Conservation (phyloP, 805 yeast species). For the Spathaspora passalidarum region DNA sequence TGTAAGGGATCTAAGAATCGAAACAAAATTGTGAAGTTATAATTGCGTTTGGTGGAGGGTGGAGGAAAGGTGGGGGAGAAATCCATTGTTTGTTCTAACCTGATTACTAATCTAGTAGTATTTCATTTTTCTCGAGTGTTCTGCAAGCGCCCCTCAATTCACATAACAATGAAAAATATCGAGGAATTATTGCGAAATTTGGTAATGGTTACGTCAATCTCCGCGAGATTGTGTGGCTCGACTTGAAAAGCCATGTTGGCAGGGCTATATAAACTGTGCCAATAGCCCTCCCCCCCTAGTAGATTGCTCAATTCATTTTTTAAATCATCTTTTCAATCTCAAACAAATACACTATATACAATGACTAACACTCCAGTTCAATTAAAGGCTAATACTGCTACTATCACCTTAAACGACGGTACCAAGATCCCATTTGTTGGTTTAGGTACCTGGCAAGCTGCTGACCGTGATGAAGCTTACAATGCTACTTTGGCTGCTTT, state of each 20-base stretch:
- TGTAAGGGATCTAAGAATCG: conserved; percentile 1
- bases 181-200: background rate
- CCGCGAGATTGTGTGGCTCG: background rate
- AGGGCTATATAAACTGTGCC: background rate
- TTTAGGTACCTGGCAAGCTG: conserved; percentile 70
- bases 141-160: background rate
- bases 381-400: conserved; percentile 5
- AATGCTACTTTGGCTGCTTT: conserved; percentile 60
- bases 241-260: background rate
- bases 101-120: background rate
- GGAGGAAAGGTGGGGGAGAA: background rate
- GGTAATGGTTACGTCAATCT: background rate
- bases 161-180: background rate
- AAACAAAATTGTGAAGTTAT: conserved; percentile 1
- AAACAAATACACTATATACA: background rate
- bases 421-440: conserved; percentile 63
- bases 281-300: no score
- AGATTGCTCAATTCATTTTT: no score
- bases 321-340: no score
- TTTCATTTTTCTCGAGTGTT: background rate
- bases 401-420: conserved; percentile 59
- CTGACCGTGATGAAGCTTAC: conserved; percentile 49
- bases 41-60: background rate
- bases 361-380: conserved; percentile 1
- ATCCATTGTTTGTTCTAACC: background rate